These are phyloP conservation scores for Coemansia sp. DNA, from an alignment of 192 early-diverging fungal genomes.

Conservation along the genomic window DNA sequence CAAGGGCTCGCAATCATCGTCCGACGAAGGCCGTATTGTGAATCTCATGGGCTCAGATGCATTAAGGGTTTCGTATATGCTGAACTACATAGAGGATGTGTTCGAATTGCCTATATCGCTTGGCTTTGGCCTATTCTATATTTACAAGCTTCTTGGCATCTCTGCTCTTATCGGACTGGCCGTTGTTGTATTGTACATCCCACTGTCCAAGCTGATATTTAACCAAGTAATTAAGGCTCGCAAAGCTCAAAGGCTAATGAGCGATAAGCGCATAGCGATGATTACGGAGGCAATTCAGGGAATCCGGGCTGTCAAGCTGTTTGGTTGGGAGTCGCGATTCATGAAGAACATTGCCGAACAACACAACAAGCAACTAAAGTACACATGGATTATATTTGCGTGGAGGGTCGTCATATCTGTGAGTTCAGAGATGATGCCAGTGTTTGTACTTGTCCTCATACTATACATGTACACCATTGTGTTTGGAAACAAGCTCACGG, in stretches of 20 bases:
- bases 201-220: constrained; percentile 52
- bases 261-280: constrained; percentile 69
- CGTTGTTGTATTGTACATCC: constrained; percentile 62
- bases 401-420: constrained; percentile 45
- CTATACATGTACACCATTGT: constrained; percentile 63
- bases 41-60: too few species aligned
- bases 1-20: not conserved
- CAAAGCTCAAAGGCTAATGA: constrained; percentile 46
- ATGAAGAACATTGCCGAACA: constrained; percentile 62
- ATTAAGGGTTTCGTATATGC: too few species aligned
- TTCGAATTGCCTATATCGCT: too few species aligned
- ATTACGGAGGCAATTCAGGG: constrained; percentile 81
- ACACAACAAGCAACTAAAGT: constrained; percentile 43
- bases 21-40: constrained; percentile 58
- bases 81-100: too few species aligned
- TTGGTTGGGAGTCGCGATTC: constrained; percentile 77
- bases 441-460: constrained; percentile 56
- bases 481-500: constrained; percentile 58
- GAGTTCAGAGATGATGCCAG: constrained; percentile 45
- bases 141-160: constrained; percentile 75
- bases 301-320: constrained; percentile 87
- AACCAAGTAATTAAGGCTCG: constrained; percentile 52
- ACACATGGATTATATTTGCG: constrained; percentile 60
- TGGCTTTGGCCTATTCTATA: constrained; percentile 59
- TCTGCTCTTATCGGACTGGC: constrained; percentile 72